These are phyloP conservation scores for Gentiana dahurica DNA, from an alignment of 257 asterid genomes.

Conservation along the genomic window DNA sequence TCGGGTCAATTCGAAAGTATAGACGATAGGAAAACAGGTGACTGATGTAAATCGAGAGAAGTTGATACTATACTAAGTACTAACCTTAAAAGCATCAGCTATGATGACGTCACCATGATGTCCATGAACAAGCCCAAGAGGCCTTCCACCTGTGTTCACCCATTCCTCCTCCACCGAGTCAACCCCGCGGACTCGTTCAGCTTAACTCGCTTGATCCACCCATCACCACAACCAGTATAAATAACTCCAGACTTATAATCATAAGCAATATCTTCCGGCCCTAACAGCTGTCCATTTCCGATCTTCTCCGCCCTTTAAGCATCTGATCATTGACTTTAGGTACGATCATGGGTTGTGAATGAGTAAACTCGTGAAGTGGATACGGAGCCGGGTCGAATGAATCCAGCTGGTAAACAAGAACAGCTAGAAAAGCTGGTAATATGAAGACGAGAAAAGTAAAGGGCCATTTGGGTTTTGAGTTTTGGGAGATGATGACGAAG, in stretches of 20 bases:
- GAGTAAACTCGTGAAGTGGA: conserved; percentile 33
- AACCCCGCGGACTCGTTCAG: conserved; percentile 29
- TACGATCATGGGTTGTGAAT: conserved; percentile 10
- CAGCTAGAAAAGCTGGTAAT: conserved; percentile 36
- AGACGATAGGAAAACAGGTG: too few species aligned
- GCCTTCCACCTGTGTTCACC: conserved; percentile 89
- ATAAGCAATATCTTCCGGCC: conserved; percentile 71
- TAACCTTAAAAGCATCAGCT: conserved; percentile 68
- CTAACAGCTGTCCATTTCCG: conserved; percentile 46
- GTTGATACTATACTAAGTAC: too few species aligned
- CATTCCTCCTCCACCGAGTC: conserved; percentile 49
- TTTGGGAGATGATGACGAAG: too few species aligned
- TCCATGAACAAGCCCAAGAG: conserved; percentile 64
- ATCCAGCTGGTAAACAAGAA: conserved; percentile 49
- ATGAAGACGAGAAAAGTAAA: conserved; percentile 16
- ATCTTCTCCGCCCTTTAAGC: conserved; percentile 47
- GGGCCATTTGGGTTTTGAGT: conserved; percentile 3
- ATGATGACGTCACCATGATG: conserved; percentile 55
- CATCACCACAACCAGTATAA: conserved; percentile 71
- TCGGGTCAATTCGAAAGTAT: too few species aligned
- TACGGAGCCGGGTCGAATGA: conserved; percentile 48
- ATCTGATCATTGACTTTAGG: conserved; percentile 36
- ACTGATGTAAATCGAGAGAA: too few species aligned
- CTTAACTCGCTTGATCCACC: conserved; percentile 57
- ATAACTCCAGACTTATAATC: conserved; percentile 41